Evolutionary conservation across 2,329 filamentous ascomycete genomes (phyloP), one percentile per base, ranked within the genome.

Genomic region (Beauveria sp.): DNA sequence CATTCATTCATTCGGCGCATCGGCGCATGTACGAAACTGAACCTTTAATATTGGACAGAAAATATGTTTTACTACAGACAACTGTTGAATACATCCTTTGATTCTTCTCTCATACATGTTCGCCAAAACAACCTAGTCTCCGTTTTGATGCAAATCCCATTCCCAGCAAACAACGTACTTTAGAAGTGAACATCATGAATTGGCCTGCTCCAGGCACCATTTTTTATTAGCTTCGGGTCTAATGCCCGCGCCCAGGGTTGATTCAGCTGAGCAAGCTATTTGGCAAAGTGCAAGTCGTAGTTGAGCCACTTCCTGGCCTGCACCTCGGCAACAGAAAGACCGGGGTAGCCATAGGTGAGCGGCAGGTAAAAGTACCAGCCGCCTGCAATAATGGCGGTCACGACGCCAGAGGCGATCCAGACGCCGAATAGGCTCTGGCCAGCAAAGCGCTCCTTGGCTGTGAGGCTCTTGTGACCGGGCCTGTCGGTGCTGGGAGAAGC

Each of bases 281-380:
- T 99, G 63, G 95, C 95, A 80, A 99, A 99, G 79, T 99, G 95
- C 73, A 99, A 82, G 74, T 99, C 95, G 74, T 98, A 99, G 66
- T 90, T 90, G 67, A 99, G 82, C 93, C 93, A 98, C 81, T 97
- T 97, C 75, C 95, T 87, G 65, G 88, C 83, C 65, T 89, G 77
- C 34, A 99, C 89, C 72, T 91, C 81, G 14, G 88, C 85, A 20
- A 96, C 88, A 61, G 81, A 85, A 70, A 99, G 82, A 40, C 93
- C 93, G 5, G 95, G 95, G 73, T 90, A 93, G 60, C 95, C 95
- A 74, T 99, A 99, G 1, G 95, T 99, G 71, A 99, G 79, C 22
- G 95, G 95, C 66, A 96, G 84, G 80, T 96, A 99, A 83, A 90
- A 98, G 75, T 88, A 89, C 86, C 95, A 98, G 71, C 90, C 86